Evolutionary conservation across 2,329 filamentous ascomycete species (phyloP).

Genomic region (Fusarium aywerte): DNA sequence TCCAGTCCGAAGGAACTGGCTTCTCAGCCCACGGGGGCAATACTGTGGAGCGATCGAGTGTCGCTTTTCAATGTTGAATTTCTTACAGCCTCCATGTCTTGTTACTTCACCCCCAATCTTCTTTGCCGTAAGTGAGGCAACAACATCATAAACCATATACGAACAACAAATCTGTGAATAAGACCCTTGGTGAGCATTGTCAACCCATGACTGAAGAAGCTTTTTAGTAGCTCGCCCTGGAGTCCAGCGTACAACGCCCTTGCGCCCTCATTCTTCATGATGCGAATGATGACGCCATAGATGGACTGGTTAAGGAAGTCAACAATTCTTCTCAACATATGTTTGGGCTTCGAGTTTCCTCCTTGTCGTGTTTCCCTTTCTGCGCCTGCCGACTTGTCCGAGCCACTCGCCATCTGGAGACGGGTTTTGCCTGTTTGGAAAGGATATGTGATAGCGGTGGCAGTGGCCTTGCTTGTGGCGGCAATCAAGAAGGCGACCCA

Average conservation of each 20-base stretch:
- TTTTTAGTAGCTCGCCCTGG: conserved; percentile 79
- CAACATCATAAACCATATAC: conserved; percentile 70
- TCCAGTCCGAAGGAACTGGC: conserved; percentile 88
- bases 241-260: conserved; percentile 80
- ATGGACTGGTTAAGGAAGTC: conserved; percentile 60
- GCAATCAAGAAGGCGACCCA: conserved; percentile 65
- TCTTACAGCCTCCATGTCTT: conserved; percentile 1
- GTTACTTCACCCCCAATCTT: conserved; percentile 36
- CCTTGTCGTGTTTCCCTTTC: conserved; percentile 14
- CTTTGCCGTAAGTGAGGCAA: conserved; percentile 44
- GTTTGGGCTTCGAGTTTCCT: background rate
- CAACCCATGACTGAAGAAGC: conserved; percentile 85
- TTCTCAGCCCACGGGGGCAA: conserved; percentile 90
- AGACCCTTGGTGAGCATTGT: conserved; percentile 88
- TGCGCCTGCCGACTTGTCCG: conserved; percentile 10
- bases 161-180: conserved; percentile 77
- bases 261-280: conserved; percentile 72
- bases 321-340: conserved; percentile 27
- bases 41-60: conserved; percentile 79
- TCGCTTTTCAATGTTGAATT: conserved; percentile 81
- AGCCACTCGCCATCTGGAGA: conserved; percentile 69
- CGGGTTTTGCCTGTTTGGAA: conserved; percentile 86
- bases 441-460: conserved; percentile 83
- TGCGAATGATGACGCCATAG: conserved; percentile 69
- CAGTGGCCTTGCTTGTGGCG: conserved; percentile 80